Base-by-base conservation (phyloP, 139 green algal genomes). In the Chlorella sp. region DNA sequence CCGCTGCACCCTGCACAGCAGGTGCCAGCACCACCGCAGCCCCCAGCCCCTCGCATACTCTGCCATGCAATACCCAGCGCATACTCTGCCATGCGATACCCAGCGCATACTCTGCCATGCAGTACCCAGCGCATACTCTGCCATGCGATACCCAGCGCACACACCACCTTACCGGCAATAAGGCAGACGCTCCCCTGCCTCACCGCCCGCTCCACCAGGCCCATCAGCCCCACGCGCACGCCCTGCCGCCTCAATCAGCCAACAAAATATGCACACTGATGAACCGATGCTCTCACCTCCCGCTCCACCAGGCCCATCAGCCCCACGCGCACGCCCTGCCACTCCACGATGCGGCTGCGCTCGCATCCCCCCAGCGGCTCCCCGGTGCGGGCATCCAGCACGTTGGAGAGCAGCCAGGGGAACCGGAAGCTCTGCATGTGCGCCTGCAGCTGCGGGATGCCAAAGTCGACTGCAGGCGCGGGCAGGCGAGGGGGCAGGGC, bases 331-430 rank as follows among this genome's bases (percentile, higher is more conserved):
- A 92, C 41, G 32, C 90, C 89, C 68, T 83, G 67, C 80, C 78
- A 89, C 24, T 87, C 78, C 30, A 92, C 24, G 20, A 91, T 58
- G 28, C 73, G 69, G 17, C 30, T 84, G 44, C 81, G 64, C 0
- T 85, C 36, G 17, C 80, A 82, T 26, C 86, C 89, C 17, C 54
- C 90, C 24, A 94, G 84, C 28, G 88, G 30, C 84, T 81, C 64
- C 85, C 87, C 85, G 76, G 93, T 96, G 0, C 74, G 36, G 6
- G 58, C 70, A 41, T 96, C 92, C 58, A 95, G 82, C 43, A 97
- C 90, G 86, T 97, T 97, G 28, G 84, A 86, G 77, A 97, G 92
- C 40, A 97, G 89, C 94, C 94, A 97, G 4, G 92, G 93, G 82
- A 97, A 97, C 43, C 89, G 88, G 76, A 90, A 96, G 44, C 86